Percentiles rank a stretch among this genome's conserved stretches.
Evolutionary conservation across 495 filamentous ascomycete species (phyloP).

Genomic region (Talaromyces proteolyticus): DNA sequence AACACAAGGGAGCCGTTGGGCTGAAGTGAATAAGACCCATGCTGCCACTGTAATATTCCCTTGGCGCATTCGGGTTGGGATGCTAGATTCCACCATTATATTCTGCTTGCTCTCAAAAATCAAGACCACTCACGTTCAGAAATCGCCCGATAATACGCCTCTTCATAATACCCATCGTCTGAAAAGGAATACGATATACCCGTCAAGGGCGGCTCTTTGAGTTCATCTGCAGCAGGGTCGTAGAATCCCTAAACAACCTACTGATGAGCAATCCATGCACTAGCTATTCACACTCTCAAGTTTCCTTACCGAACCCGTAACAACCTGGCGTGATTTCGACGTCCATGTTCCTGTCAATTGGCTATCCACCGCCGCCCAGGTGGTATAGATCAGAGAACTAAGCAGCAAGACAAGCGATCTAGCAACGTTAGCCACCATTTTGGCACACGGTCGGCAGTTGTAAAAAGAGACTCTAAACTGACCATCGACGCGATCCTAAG

Average conservation of each 20-base stretch:
- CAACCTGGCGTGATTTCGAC: slow-evolving; percentile 63
- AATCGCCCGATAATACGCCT: slow-evolving; percentile 67
- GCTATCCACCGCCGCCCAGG: slow-evolving; percentile 2
- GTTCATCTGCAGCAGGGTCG: slow-evolving; percentile 59
- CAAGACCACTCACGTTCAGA: slow-evolving; percentile 57
- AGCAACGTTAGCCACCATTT: not conserved
- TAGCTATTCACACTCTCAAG: not conserved
- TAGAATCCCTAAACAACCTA: slow-evolving; percentile 57
- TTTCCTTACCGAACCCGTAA: slow-evolving; percentile 66
- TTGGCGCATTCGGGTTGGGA: slow-evolving; percentile 56
- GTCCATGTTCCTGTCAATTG: slow-evolving; percentile 67
- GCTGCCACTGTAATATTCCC: slow-evolving; percentile 75
- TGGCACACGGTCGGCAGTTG: not conserved
- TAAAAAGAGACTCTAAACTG: not conserved
- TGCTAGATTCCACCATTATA: slow-evolving; percentile 32
- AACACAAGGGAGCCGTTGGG: slow-evolving; percentile 55
- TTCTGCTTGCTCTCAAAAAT: not conserved
- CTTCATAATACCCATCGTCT: slow-evolving; percentile 64
- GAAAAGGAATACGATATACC: slow-evolving; percentile 84
- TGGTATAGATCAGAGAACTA: slow-evolving; percentile 13
- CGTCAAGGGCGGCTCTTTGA: slow-evolving; percentile 64
- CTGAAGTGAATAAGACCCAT: slow-evolving; percentile 54
- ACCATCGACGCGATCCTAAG: not conserved
- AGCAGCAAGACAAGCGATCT: slow-evolving; percentile 15
- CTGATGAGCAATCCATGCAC: slow-evolving; percentile 6